These are phyloP conservation scores for Ustilago crameri DNA, from an alignment of 1,284 basidiomycete species.

Conservation along the genomic window DNA sequence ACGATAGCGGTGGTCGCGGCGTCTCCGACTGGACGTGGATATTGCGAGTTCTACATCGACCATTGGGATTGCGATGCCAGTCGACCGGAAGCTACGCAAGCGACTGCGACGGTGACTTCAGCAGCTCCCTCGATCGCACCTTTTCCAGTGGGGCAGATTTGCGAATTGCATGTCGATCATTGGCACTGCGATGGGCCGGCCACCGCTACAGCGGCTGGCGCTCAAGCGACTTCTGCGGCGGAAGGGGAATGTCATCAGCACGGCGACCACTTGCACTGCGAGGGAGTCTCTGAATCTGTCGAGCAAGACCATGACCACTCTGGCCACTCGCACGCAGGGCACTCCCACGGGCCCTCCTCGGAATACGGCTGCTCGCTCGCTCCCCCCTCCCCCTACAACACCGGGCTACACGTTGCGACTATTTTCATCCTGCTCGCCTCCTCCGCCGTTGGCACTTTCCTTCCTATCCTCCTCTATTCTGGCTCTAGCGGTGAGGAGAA, in stretches of 20 bases:
- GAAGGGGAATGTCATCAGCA: conserved; percentile 30
- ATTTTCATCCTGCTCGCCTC: conserved; percentile 69
- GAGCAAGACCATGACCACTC: conserved; percentile 17
- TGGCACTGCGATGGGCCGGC: conserved; percentile 27
- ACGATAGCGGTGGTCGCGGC: conserved; percentile 19
- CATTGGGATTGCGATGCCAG: conserved; percentile 39
- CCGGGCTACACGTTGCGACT: conserved; percentile 69
- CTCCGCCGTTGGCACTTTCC: conserved; percentile 67
- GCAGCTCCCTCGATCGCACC: conserved; percentile 13
- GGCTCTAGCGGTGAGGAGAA: conserved; percentile 39
- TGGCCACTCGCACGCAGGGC: conserved; percentile 26
- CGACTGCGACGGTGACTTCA: background rate
- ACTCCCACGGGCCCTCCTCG: conserved; percentile 67
- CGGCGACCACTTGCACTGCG: conserved; percentile 52
- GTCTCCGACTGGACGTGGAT: conserved; percentile 34
- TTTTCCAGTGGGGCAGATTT: conserved; percentile 20
- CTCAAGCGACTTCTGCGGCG: conserved; percentile 31
- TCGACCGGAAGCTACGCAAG: background rate
- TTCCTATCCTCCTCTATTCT: conserved; percentile 69
- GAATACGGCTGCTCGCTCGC: conserved; percentile 67
- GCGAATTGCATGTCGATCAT: conserved; percentile 26
- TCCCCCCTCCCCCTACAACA: conserved; percentile 66
- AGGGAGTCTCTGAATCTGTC: background rate
- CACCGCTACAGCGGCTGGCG: conserved; percentile 8
- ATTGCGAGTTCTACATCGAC: conserved; percentile 35